phyloP scores from a whole-genome alignment of 345 rosid genomes.

The Hibiscus tridactylites region DNA sequence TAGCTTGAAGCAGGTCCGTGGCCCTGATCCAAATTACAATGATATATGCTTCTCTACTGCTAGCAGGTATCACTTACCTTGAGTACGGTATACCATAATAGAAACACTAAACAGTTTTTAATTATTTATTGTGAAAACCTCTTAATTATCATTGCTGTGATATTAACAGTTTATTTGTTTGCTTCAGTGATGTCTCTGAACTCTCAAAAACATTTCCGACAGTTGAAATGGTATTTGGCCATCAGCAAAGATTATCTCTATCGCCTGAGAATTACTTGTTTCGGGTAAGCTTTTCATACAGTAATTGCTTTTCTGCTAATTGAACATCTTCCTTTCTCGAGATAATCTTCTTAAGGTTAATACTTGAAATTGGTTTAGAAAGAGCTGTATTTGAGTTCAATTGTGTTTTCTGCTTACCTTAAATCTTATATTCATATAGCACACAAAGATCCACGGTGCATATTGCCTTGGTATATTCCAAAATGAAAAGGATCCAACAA shows the following conservation, averaged over 20 bases:
- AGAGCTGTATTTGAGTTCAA: neutral
- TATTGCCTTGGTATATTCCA: constrained; percentile 87
- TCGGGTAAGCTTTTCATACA: constrained; percentile 39
- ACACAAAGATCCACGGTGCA: constrained; percentile 71
- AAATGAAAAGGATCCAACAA: constrained; percentile 79
- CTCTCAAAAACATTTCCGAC: constrained; percentile 57
- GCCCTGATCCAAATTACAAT: constrained; percentile 88
- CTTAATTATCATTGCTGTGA: neutral
- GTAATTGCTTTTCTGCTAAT: constrained; percentile 5
- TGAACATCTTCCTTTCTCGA: neutral
- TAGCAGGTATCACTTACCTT: constrained; percentile 31
- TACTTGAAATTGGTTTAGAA: constrained; percentile 2
- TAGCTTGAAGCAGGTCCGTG: constrained; percentile 55
- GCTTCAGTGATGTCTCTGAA: constrained; percentile 42
- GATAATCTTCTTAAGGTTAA: neutral
- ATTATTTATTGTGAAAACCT: neutral
- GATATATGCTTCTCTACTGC: constrained; percentile 78
- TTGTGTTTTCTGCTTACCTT: neutral
- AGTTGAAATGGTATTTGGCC: constrained; percentile 65
- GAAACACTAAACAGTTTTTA: neutral
- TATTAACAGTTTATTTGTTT: constrained; percentile 17
- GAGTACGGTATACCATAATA: constrained; percentile 11
- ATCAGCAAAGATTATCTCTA: constrained; percentile 53
- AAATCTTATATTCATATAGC: constrained; percentile 35
- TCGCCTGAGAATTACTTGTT: constrained; percentile 94